A percentile compares a stretch with the other conserved stretches of the same genome.
phyloP scores from a whole-genome alignment of 306 rosid genomes.

The Benincasa hispida region DNA sequence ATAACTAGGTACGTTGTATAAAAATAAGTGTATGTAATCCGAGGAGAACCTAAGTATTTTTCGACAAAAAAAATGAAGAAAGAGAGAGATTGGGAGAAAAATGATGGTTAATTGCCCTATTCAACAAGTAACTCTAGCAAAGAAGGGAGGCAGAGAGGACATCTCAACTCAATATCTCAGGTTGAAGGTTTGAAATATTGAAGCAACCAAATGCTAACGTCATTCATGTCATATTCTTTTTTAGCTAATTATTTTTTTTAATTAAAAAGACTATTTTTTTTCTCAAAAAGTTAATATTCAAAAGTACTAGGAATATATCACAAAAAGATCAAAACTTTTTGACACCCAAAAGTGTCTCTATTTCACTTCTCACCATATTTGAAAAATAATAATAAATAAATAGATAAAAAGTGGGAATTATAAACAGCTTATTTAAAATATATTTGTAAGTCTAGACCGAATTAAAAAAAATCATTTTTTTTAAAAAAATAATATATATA shows the following conservation, averaged over 20 bases:
- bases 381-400: not conserved
- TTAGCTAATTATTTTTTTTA: too few relatives aligned
- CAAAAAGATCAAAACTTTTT: not conserved
- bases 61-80: not conserved
- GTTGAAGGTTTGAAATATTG: not conserved
- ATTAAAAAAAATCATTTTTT: not conserved
- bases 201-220: not conserved
- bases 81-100: not conserved
- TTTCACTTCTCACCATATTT: not conserved
- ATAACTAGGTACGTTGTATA: too few relatives aligned
- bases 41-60: too few relatives aligned
- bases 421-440: not conserved
- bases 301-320: not conserved
- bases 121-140: not conserved
- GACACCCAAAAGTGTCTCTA: not conserved
- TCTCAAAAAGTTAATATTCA: not conserved
- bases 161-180: slow-evolving; percentile 8
- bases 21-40: too few relatives aligned
- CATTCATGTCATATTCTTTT: not conserved
- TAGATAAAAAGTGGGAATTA: not conserved
- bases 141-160: not conserved
- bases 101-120: slow-evolving; percentile 2
- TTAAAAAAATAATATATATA: not conserved
- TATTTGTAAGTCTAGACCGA: not conserved
- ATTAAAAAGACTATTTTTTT: not conserved